Evolutionary conservation across 257 asterid genomes (phyloP).

Genomic region (Solanum gandarillasii): DNA sequence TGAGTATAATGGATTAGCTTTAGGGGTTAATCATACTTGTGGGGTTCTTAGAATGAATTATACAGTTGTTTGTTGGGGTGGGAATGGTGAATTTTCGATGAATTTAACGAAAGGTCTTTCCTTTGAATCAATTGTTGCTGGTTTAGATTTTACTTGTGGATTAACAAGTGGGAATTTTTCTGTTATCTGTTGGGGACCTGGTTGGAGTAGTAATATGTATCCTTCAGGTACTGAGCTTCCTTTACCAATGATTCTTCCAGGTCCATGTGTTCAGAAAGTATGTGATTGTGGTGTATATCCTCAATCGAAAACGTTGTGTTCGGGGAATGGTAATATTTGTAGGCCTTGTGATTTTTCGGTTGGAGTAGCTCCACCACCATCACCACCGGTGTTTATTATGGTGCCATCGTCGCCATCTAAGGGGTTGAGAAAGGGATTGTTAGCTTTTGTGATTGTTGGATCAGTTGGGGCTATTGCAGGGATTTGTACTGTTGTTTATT

Average conservation of each 20-base stretch:
- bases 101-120: background rate
- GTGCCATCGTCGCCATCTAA: background rate
- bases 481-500: background rate
- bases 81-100: background rate
- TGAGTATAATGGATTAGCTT: constrained; percentile 2
- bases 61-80: constrained; percentile 4
- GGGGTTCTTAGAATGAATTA: background rate
- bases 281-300: constrained; percentile 1
- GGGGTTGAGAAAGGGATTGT: background rate
- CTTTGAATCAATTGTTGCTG: constrained; percentile 3
- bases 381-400: background rate
- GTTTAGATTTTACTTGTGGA: constrained; percentile 5
- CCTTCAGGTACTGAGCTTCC: constrained; percentile 1
- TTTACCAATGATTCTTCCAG: background rate
- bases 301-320: background rate
- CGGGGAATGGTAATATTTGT: background rate
- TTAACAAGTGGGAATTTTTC: constrained; percentile 1
- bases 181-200: constrained; percentile 7
- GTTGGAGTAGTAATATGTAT: background rate
- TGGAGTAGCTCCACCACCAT: background rate
- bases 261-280: background rate
- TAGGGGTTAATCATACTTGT: constrained; percentile 4
- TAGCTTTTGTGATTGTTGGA: background rate
- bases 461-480: constrained; percentile 1
- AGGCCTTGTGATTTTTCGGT: background rate